Evolutionary conservation across 2,329 filamentous ascomycete species (phyloP).

Genomic region (Emydomyces testavorans): DNA sequence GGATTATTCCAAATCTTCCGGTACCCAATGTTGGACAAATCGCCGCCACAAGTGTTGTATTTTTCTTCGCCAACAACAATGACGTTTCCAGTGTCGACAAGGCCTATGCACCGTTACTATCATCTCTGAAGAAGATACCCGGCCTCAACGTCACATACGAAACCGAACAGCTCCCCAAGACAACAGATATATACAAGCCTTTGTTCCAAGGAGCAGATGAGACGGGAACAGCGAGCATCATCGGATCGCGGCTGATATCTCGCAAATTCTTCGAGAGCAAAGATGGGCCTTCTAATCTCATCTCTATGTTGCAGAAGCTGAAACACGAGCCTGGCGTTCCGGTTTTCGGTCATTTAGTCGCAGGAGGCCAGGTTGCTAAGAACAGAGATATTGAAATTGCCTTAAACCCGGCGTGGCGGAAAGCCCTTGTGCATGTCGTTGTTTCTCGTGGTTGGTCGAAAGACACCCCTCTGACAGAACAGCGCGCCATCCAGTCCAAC

Average conservation of each 20-base stretch:
- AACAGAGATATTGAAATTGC: constrained; percentile 16
- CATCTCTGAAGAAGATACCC: constrained; percentile 5
- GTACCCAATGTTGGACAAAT: not conserved
- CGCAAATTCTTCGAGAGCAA: constrained; percentile 8
- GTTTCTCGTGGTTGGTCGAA: constrained; percentile 9
- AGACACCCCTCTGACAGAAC: constrained; percentile 10
- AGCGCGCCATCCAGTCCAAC: constrained; percentile 8
- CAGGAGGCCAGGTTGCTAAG: constrained; percentile 27
- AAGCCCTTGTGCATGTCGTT: constrained; percentile 14
- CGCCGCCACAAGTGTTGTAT: not conserved
- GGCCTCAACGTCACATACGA: constrained; percentile 1
- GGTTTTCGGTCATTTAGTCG: constrained; percentile 31
- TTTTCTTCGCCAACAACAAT: constrained; percentile 10
- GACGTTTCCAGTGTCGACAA: constrained; percentile 6
- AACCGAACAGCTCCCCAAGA: not conserved
- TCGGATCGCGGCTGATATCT: constrained; percentile 13
- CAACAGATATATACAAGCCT: not conserved
- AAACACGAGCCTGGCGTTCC: constrained; percentile 23
- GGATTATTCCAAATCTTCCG: constrained; percentile 11
- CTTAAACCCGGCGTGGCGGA: constrained; percentile 15
- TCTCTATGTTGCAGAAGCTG: constrained; percentile 6
- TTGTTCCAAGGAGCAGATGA: not conserved
- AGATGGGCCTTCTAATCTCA: constrained; percentile 9
- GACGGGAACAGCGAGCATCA: not conserved
- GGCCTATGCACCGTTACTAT: constrained; percentile 8